Percentiles rank a stretch among this genome's conserved stretches.
These are phyloP conservation scores for Chernovozyma sophiae-reginae DNA, from an alignment of 1,139 yeast species.

Conservation along the genomic window DNA sequence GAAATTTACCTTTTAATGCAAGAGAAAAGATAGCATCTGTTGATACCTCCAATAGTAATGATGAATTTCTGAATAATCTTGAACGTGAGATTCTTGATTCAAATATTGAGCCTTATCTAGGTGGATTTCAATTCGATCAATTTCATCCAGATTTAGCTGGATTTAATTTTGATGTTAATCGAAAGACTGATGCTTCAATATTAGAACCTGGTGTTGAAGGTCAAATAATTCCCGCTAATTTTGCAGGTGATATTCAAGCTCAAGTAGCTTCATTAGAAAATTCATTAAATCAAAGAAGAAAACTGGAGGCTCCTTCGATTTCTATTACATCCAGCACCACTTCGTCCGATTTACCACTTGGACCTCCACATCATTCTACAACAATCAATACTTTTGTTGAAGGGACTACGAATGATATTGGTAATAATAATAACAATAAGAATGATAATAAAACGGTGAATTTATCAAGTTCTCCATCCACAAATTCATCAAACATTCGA, in stretches of 20 bases:
- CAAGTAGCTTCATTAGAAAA: background rate
- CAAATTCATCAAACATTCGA: background rate
- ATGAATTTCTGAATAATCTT: background rate
- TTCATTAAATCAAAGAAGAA: background rate
- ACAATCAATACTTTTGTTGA: too few species aligned
- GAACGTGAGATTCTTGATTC: background rate
- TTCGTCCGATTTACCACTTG: background rate
- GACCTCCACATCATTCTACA: background rate
- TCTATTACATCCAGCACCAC: background rate
- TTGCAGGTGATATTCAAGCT: background rate
- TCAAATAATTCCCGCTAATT: background rate
- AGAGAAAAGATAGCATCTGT: background rate
- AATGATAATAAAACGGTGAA: background rate
- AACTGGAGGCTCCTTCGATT: background rate
- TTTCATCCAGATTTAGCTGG: slow-evolving; percentile 17
- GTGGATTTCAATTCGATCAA: slow-evolving; percentile 1
- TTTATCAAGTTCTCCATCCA: background rate
- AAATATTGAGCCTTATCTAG: background rate
- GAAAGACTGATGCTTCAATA: slow-evolving; percentile 3
- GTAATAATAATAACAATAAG: too few species aligned
- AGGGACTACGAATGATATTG: too few species aligned
- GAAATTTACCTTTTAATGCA: background rate
- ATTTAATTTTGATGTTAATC: slow-evolving; percentile 20
- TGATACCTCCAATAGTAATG: background rate
- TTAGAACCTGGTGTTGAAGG: background rate